Base-by-base conservation (phyloP, 306 rosid genomes). In the Trichosanthes truncata region DNA sequence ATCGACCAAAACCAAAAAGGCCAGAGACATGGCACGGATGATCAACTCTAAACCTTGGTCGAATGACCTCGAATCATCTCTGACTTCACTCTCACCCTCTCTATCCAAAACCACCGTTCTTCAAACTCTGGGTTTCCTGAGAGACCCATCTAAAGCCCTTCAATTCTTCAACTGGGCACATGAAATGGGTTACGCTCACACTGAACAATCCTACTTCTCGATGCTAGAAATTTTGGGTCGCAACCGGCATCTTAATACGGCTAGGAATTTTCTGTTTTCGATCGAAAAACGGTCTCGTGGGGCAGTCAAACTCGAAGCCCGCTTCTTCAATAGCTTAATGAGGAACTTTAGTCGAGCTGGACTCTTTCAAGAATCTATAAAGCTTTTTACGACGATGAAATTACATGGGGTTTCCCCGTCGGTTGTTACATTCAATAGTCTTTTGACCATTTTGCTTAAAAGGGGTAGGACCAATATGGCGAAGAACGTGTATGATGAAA, bases 391-490 rank as follows among this genome's bases (percentile, higher is more conserved):
- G 26, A 86, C 80, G 0, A 90, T 91, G 98, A 93, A 93, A 59
- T 78, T 84, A 2, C 74, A 66, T 57, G 92, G 91, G 33, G 85
- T 93, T 78, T 86, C 90, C 4, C 91, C 97, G 31, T 90, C 96
- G 73, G 91, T 80, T 66, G 60, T 91, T 63, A 85, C 89, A 14
- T 93, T 91, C 81, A 93, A 91, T 18, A 82, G 82, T 76, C 71
- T 91, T 31, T 81, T 93, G 71, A 80, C 84, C 9, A 75, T 91
- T 74, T 84, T 90, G 91, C 93, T 93, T 21, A 89, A 59, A 81
- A 85, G 92, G 77, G 97, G 98, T 60, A 83, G 97, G 82, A 87
- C 93, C 9, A 85, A 81, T 74, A 87, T 91, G 95, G 98, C 90
- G 0, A 86, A 65, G 81, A 77, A 65, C 43, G 80, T 91, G 79